phyloP scores from a whole-genome alignment of 2,329 filamentous ascomycete species.

The Xylariaceae sp. region DNA sequence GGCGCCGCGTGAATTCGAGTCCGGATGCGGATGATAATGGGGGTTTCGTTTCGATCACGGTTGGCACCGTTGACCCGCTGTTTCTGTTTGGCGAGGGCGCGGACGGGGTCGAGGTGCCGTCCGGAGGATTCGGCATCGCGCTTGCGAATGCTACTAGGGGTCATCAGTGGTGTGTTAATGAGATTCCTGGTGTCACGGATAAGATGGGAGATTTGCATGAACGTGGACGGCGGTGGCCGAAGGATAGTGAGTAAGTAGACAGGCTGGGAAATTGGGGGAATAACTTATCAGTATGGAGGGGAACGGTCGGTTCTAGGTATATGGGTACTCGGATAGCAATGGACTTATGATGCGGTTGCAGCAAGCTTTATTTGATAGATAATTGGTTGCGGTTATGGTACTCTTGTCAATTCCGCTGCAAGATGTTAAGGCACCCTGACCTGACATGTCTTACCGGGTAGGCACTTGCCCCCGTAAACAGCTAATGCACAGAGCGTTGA shows the following conservation, averaged over 20 bases:
- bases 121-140: conserved; percentile 45
- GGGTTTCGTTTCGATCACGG: conserved; percentile 49
- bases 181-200: conserved; percentile 58
- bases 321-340: no score
- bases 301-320: no score
- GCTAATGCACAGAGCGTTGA: no score
- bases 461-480: no score
- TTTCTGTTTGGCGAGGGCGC: conserved; percentile 45
- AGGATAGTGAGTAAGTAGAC: not conserved
- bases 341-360: no score
- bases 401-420: no score
- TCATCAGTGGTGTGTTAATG: conserved; percentile 53
- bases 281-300: no score
- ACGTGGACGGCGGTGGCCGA: conserved; percentile 3
- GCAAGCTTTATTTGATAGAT: no score
- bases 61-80: conserved; percentile 55
- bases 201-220: conserved; percentile 34
- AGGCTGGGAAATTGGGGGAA: not conserved
- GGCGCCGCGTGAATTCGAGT: conserved; percentile 47
- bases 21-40: conserved; percentile 25
- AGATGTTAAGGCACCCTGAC: no score
- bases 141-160: conserved; percentile 47
- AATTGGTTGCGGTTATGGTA: no score
- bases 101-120: conserved; percentile 29
- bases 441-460: no score